Evolutionary conservation across 139 green algal genomes (phyloP).

Genomic region (Haematococcus sp.): DNA sequence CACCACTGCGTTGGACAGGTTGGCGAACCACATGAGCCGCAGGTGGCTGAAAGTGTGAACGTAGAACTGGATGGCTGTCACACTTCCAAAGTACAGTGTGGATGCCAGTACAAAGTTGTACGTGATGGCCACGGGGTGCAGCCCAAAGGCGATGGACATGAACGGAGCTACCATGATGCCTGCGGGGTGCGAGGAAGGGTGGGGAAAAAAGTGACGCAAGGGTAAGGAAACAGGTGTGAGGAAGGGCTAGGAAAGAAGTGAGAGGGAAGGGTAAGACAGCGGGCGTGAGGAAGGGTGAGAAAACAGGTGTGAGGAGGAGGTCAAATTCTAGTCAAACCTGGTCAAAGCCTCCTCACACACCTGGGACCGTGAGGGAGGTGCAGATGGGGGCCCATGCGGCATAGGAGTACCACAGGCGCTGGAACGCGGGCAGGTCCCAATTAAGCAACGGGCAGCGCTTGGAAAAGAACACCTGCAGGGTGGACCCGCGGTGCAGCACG

Average conservation of each 20-base stretch:
- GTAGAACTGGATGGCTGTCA: slow-evolving; percentile 1
- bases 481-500: not conserved
- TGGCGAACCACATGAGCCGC: slow-evolving; percentile 13
- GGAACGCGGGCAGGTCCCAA: slow-evolving; percentile 34
- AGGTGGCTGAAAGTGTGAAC: not conserved
- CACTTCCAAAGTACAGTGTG: not conserved
- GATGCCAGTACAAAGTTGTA: slow-evolving; percentile 7
- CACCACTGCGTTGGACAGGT: slow-evolving; percentile 5
- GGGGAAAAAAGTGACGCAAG: too few species aligned
- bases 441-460: slow-evolving; percentile 39
- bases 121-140: slow-evolving; percentile 18
- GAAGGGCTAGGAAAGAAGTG: too few species aligned
- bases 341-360: not conserved
- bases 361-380: slow-evolving; percentile 34
- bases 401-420: slow-evolving; percentile 49
- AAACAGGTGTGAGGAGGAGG: too few species aligned
- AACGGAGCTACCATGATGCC: slow-evolving; percentile 12
- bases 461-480: slow-evolving; percentile 38
- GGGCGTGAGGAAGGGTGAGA: too few species aligned
- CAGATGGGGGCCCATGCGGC: slow-evolving; percentile 34
- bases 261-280: too few species aligned
- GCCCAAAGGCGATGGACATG: slow-evolving; percentile 31
- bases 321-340: too few species aligned
- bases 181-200: too few species aligned
- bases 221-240: too few species aligned